phyloP scores from a whole-genome alignment of 495 filamentous ascomycete species.

The Cercophora scortea region DNA sequence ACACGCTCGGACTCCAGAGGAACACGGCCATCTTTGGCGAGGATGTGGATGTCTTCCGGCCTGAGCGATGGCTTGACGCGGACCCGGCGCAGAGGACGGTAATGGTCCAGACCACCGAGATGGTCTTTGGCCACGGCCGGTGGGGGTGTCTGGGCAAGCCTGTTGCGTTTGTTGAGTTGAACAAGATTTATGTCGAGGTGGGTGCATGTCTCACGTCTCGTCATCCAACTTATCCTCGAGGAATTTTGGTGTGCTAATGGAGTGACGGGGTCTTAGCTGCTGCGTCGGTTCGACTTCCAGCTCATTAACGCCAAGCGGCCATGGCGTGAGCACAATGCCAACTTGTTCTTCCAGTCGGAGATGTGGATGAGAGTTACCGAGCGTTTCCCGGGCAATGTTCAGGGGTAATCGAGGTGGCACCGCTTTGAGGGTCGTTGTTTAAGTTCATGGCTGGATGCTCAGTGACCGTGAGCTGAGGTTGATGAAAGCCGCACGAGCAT shows the following conservation, averaged over 20 bases:
- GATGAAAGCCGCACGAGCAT: too few relatives aligned
- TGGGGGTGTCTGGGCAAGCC: conserved; percentile 38
- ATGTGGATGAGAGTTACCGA: conserved; percentile 24
- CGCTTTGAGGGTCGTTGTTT: too few relatives aligned
- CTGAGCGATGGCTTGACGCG: conserved; percentile 49
- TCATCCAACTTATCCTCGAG: background rate
- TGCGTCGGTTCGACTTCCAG: conserved; percentile 47
- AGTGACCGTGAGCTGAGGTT: too few relatives aligned
- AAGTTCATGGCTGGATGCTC: too few relatives aligned
- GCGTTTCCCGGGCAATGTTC: background rate
- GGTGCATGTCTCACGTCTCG: conserved; percentile 5
- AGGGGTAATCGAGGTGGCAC: background rate
- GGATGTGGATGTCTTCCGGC: conserved; percentile 42
- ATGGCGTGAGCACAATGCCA: conserved; percentile 18
- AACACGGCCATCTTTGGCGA: conserved; percentile 35
- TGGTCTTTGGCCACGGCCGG: conserved; percentile 37
- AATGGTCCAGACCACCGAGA: conserved; percentile 31
- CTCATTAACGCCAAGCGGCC: conserved; percentile 41
- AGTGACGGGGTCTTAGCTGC: conserved; percentile 23
- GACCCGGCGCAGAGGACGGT: conserved; percentile 20
- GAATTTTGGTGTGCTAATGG: background rate
- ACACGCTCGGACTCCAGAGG: conserved; percentile 27
- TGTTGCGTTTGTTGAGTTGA: conserved; percentile 40
- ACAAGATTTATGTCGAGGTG: conserved; percentile 52
- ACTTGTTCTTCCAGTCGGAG: conserved; percentile 19